Conservation (phyloP, 306 rosid species). For the Spatholobus suberectus region DNA sequence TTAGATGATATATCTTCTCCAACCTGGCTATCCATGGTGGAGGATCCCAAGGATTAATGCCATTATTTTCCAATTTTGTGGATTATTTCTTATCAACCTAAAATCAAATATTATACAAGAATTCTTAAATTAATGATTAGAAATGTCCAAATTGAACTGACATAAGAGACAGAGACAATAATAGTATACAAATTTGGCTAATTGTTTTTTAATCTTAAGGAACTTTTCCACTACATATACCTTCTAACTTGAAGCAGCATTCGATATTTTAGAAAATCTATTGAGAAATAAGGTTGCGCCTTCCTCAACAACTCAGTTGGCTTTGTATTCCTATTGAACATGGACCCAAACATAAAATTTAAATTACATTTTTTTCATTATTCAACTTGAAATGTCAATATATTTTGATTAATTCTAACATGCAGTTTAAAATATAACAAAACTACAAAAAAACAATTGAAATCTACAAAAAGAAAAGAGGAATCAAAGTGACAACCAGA, state of each 20-base stretch:
- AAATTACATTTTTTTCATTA: conserved; percentile 3
- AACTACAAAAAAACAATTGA: too few relatives aligned
- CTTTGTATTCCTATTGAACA: conserved; percentile 68
- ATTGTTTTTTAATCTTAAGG: conserved; percentile 25
- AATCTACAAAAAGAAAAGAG: too few relatives aligned
- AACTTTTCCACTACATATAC: conserved; percentile 44
- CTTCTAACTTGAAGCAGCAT: conserved; percentile 54
- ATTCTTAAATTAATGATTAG: conserved; percentile 20
- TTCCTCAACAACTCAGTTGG: conserved; percentile 76
- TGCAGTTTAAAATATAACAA: too few relatives aligned
- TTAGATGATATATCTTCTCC: conserved; percentile 57
- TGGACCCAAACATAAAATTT: conserved; percentile 38
- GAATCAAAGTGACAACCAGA: too few relatives aligned
- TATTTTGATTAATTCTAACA: too few relatives aligned
- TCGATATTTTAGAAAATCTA: conserved; percentile 62
- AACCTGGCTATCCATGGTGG: conserved; percentile 57
- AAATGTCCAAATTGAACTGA: too few relatives aligned
- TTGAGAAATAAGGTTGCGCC: conserved; percentile 69
- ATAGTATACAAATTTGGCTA: background rate
- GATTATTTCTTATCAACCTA: conserved; percentile 57
- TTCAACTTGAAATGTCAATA: conserved; percentile 8
- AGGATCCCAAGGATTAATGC: conserved; percentile 86
- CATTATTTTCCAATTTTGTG: conserved; percentile 34
- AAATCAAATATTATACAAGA: conserved; percentile 39
- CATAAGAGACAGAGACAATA: conserved; percentile 11